Conservation (phyloP, 805 yeast species). For the Candida vaughaniae region DNA sequence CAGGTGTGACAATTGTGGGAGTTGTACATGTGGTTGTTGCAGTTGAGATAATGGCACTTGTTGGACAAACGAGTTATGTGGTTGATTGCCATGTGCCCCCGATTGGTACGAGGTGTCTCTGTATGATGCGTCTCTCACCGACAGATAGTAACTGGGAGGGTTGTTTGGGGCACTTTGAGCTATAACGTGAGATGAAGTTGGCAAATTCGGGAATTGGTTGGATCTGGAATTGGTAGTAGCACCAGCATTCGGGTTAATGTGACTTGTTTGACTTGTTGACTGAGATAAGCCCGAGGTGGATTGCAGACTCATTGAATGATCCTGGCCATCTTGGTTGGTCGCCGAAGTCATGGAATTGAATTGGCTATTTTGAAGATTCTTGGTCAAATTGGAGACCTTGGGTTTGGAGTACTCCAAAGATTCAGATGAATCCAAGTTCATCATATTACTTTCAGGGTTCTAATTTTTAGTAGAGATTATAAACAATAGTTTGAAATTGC, state of each 20-base stretch:
- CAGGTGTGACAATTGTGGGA: too few species aligned
- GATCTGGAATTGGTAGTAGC: background rate
- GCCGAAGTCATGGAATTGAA: background rate
- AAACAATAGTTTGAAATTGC: too few species aligned
- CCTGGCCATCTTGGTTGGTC: too few species aligned
- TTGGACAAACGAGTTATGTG: background rate
- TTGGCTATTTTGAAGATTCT: conserved; percentile 20
- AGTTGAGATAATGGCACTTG: background rate
- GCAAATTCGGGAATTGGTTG: too few species aligned
- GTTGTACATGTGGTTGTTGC: background rate
- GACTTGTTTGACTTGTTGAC: too few species aligned
- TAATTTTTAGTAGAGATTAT: too few species aligned
- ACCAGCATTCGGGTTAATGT: too few species aligned
- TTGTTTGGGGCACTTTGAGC: conserved; percentile 12
- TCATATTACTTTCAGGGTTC: conserved; percentile 2
- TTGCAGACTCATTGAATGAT: too few species aligned
- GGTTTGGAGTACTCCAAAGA: conserved; percentile 1
- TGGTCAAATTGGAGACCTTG: conserved; percentile 31
- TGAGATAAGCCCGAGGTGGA: too few species aligned
- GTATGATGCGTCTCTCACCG: conserved; percentile 2
- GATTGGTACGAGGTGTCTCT: too few species aligned
- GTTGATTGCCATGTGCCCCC: background rate
- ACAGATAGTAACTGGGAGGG: conserved; percentile 15
- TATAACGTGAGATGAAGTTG: conserved; percentile 2
- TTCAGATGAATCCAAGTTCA: conserved; percentile 9